Conservation (phyloP, 192 early-diverging fungal species). For the Rhizophagus clarus region DNA sequence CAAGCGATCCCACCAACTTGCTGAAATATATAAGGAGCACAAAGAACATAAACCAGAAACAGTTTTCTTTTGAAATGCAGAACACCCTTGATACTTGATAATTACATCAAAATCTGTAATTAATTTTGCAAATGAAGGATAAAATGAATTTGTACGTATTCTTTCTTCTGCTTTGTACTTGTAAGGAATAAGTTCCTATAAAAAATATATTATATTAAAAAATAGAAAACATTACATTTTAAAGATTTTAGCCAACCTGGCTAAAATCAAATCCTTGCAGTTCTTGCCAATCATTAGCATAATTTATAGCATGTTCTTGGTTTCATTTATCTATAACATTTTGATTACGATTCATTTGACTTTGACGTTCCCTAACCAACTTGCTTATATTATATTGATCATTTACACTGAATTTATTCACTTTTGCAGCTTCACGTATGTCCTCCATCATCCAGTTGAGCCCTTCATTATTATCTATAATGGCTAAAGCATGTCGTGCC, state of each 20-base stretch:
- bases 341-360: too few species aligned
- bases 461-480: too few species aligned
- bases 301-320: background rate
- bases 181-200: background rate
- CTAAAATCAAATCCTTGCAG: background rate
- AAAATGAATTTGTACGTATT: background rate
- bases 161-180: background rate
- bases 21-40: background rate
- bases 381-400: background rate
- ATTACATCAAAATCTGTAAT: slow-evolving; percentile 4
- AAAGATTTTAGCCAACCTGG: background rate
- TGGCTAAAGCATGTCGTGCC: too few species aligned
- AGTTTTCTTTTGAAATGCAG: background rate
- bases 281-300: background rate
- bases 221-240: background rate
- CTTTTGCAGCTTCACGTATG: background rate
- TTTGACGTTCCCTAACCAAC: background rate
- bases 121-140: background rate
- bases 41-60: background rate
- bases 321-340: too few species aligned
- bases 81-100: background rate
- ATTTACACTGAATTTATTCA: background rate
- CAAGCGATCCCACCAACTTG: background rate
- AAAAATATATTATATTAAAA: background rate
- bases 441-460: background rate